These are phyloP conservation scores for Arthrobotrys sphaeroides DNA, from an alignment of 2,329 filamentous ascomycete species.

Conservation along the genomic window DNA sequence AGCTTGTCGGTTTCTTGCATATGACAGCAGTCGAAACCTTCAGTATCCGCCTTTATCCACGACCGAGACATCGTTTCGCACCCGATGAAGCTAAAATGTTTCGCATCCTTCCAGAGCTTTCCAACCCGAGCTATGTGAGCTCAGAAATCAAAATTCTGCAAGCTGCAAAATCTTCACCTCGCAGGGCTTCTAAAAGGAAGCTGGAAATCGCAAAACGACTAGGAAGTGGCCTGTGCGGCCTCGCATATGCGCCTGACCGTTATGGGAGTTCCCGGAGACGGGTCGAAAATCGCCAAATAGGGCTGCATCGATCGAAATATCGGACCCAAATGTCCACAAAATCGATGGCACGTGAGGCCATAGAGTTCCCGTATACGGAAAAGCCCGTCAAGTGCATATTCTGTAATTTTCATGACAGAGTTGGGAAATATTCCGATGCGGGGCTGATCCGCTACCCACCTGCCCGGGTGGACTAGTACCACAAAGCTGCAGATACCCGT, in stretches of 20 bases:
- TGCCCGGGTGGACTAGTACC: conserved; percentile 28
- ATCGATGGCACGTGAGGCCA: not conserved
- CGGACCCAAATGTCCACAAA: not conserved
- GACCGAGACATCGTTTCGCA: conserved; percentile 3
- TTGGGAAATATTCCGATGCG: conserved; percentile 10
- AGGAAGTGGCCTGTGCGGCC: conserved; percentile 4
- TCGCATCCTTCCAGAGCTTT: not conserved
- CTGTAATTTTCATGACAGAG: conserved; percentile 6
- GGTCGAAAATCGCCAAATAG: not conserved
- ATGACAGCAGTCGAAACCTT: conserved; percentile 3
- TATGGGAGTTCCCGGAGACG: not conserved
- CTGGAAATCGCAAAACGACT: conserved; percentile 8
- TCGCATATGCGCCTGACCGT: conserved; percentile 6
- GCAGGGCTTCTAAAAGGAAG: not conserved
- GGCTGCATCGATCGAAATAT: conserved; percentile 11
- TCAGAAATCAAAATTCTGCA: not conserved
- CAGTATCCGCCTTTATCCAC: conserved; percentile 17
- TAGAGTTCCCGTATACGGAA: conserved; percentile 6
- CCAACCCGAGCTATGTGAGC: not conserved
- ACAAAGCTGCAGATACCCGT: conserved; percentile 17
- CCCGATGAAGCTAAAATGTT: not conserved
- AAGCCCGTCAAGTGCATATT: conserved; percentile 1
- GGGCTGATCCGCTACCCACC: conserved; percentile 35
- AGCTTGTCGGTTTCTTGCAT: not conserved
- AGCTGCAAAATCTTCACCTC: not conserved